A percentile compares a stretch with the other conserved stretches of the same genome.
These are phyloP conservation scores for Corrigiola litoralis DNA, from an alignment of 179 eudicot genomes.

Conservation along the genomic window DNA sequence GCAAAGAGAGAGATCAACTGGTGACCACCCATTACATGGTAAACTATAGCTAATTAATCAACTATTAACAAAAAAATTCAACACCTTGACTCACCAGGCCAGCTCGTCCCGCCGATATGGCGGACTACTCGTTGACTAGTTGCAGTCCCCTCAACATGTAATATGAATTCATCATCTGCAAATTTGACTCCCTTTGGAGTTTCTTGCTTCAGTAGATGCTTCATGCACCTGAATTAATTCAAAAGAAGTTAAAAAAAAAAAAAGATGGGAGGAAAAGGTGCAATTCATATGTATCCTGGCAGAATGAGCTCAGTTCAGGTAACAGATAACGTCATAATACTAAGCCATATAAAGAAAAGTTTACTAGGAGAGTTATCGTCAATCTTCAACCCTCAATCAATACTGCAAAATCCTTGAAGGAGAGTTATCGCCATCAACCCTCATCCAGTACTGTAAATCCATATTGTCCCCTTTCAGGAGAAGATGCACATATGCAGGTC, in stretches of 20 bases:
- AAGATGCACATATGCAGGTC: too few relatives aligned
- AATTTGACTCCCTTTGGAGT: constrained; percentile 59
- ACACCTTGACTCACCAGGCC: constrained; percentile 63
- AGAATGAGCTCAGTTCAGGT: too few relatives aligned
- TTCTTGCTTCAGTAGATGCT: constrained; percentile 64
- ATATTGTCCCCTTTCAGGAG: too few relatives aligned
- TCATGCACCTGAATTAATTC: constrained; percentile 44
- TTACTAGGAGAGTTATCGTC: too few relatives aligned
- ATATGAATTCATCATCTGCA: constrained; percentile 74
- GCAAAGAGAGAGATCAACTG: neutral
- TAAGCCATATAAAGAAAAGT: too few relatives aligned
- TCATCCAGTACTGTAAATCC: too few relatives aligned
- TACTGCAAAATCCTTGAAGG: too few relatives aligned
- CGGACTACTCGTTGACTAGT: constrained; percentile 76
- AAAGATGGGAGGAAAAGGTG: too few relatives aligned
- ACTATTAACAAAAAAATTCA: neutral
- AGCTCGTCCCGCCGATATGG: constrained; percentile 82
- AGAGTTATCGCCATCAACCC: too few relatives aligned
- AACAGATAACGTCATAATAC: too few relatives aligned
- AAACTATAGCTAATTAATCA: neutral
- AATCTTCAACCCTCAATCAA: too few relatives aligned
- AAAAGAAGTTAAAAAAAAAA: neutral
- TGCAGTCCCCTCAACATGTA: constrained; percentile 92
- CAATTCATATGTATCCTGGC: too few relatives aligned
- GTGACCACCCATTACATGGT: neutral